phyloP scores from a whole-genome alignment of 164 flowering plant species.

The grape (Vitis vinifera) region ASM3070453v1 NC_081818.1:20587001-20587500 shows the following conservation, averaged over 20 bases:
- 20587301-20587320: constrained; percentile 71
- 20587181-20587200: constrained; percentile 40
- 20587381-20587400: constrained; percentile 45
- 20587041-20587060: neutral
- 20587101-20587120: too few species aligned
- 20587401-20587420: constrained; percentile 53
- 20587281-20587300: constrained; percentile 55
- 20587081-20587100: too few species aligned
- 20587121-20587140: too few species aligned
- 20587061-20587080: neutral
- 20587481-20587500: constrained; percentile 17
- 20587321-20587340: constrained; percentile 91
- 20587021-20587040: neutral
- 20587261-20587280: constrained; percentile 81
- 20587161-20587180: neutral
- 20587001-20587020: neutral
- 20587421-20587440: constrained; percentile 63
- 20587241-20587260: constrained; percentile 71
- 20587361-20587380: constrained; percentile 64
- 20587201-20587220: constrained; percentile 87
- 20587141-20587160: too few species aligned
- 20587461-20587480: constrained; percentile 71
- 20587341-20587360: constrained; percentile 60
- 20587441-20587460: constrained; percentile 42
- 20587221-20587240: constrained; percentile 87